Conservation (phyloP, 148 eudicot species). For the Oxyria digyna region DNA sequence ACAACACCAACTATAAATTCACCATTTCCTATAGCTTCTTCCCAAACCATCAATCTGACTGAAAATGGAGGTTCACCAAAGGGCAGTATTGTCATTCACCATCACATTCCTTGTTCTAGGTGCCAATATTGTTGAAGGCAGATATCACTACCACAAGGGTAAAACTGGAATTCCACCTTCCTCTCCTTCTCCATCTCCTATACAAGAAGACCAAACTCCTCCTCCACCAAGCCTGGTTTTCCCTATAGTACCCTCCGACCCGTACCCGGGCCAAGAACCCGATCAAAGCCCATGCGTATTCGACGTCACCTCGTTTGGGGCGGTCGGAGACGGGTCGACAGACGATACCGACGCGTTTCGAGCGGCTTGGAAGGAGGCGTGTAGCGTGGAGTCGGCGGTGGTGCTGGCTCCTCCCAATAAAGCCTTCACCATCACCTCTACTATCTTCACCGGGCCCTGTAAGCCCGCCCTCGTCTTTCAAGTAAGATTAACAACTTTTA, state of each 20-base stretch:
- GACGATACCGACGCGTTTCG: constrained; percentile 73
- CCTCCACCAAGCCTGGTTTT: constrained; percentile 14
- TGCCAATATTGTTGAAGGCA: constrained; percentile 25
- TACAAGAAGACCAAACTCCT: constrained; percentile 25
- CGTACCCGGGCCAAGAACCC: constrained; percentile 10
- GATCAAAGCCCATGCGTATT: constrained; percentile 32
- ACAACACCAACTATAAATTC: no score
- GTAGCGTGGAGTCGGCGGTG: constrained; percentile 52
- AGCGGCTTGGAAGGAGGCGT: constrained; percentile 85
- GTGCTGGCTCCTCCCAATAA: constrained; percentile 40
- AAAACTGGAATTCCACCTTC: constrained; percentile 9
- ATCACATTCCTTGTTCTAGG: neutral
- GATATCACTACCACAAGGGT: constrained; percentile 35
- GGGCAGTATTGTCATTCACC: neutral
- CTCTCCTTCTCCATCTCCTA: constrained; percentile 14
- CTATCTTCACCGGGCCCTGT: constrained; percentile 87
- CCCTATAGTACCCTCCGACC: constrained; percentile 32
- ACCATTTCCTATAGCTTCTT: no score
- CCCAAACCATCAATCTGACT: neutral
- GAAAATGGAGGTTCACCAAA: constrained; percentile 13
- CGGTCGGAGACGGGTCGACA: constrained; percentile 59
- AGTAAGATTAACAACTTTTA: no score
- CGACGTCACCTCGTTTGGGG: constrained; percentile 60
- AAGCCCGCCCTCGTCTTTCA: constrained; percentile 68
- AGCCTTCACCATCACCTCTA: constrained; percentile 58